Conservation (phyloP, 192 early-diverging fungal genomes). For the Gryganskiella cystojenkinii region DNA sequence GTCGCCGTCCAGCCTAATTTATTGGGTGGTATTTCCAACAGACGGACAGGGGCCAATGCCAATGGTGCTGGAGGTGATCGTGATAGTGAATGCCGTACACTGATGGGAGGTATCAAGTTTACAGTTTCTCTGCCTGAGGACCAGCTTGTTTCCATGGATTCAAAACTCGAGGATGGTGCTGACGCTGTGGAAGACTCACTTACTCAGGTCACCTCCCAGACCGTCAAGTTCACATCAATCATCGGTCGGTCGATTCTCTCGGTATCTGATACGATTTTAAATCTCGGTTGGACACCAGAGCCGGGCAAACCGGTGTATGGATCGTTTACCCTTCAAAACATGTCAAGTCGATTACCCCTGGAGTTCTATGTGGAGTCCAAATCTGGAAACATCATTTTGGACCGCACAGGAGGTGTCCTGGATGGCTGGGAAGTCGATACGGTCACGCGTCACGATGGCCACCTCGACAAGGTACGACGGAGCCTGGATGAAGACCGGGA, state of each 20-base stretch:
- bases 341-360: constrained; percentile 75
- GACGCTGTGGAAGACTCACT: constrained; percentile 31
- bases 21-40: constrained; percentile 51
- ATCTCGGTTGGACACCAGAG: constrained; percentile 69
- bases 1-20: constrained; percentile 82
- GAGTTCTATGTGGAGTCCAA: constrained; percentile 69
- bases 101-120: constrained; percentile 89
- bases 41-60: constrained; percentile 5
- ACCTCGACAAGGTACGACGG: constrained; percentile 1
- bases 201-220: constrained; percentile 72
- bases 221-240: constrained; percentile 80
- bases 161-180: not conserved
- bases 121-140: constrained; percentile 66
- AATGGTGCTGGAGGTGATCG: constrained; percentile 18
- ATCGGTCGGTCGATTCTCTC: constrained; percentile 83
- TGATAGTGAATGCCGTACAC: constrained; percentile 66
- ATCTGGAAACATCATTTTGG: constrained; percentile 63
- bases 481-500: constrained; percentile 1
- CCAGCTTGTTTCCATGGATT: not conserved
- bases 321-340: constrained; percentile 75
- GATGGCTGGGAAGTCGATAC: constrained; percentile 63
- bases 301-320: constrained; percentile 64
- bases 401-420: constrained; percentile 60
- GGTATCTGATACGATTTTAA: constrained; percentile 72
- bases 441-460: not conserved